phyloP scores from a whole-genome alignment of 345 rosid genomes.

The Citrus glauca region DNA sequence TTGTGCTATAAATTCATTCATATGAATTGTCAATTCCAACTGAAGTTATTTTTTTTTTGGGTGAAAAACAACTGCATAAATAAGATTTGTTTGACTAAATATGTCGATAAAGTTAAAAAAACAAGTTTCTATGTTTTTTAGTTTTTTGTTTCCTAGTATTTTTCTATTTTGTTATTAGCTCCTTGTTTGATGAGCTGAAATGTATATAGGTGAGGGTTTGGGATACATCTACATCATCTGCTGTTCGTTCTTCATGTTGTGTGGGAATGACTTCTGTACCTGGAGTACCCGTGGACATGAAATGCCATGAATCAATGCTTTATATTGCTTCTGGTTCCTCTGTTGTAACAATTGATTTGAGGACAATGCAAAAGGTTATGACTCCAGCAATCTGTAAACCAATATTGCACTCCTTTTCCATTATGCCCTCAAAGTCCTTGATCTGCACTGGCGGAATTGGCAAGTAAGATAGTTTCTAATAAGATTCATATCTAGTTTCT shows the following conservation, averaged over 20 bases:
- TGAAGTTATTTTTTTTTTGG: neutral
- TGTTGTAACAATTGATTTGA: slow-evolving; percentile 50
- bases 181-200: neutral
- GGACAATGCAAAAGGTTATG: slow-evolving; percentile 59
- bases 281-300: slow-evolving; percentile 47
- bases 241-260: slow-evolving; percentile 58
- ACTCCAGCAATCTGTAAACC: slow-evolving; percentile 31
- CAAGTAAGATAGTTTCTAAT: slow-evolving; percentile 34
- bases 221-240: slow-evolving; percentile 52
- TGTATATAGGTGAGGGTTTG: slow-evolving; percentile 57
- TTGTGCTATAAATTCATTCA: neutral
- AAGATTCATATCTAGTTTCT: neutral
- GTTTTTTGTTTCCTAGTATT: neutral
- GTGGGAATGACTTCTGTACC: slow-evolving; percentile 56
- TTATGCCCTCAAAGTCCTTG: slow-evolving; percentile 45
- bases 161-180: neutral
- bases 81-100: neutral
- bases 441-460: slow-evolving; percentile 53
- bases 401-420: slow-evolving; percentile 39
- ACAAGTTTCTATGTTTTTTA: neutral
- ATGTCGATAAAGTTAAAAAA: neutral
- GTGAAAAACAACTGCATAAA: neutral
- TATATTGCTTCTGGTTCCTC: slow-evolving; percentile 65
- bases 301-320: slow-evolving; percentile 55
- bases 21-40: neutral